A percentile compares a stretch with the other conserved stretches of the same genome.
These are phyloP conservation scores for Leccinum subgranulosum DNA, from an alignment of 768 basidiomycete genomes.

Conservation along the genomic window DNA sequence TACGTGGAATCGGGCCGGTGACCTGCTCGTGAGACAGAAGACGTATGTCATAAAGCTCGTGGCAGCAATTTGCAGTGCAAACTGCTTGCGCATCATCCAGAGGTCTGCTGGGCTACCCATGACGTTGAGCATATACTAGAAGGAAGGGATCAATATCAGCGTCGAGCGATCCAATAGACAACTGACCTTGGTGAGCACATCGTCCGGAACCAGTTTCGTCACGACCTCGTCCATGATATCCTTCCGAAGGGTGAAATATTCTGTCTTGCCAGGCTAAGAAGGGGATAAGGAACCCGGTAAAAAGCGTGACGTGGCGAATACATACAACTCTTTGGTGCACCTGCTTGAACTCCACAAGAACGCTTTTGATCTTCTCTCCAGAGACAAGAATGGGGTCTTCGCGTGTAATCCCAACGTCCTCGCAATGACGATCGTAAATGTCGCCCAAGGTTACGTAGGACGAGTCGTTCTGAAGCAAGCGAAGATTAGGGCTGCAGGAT, in stretches of 20 bases:
- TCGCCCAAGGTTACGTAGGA: conserved; percentile 91
- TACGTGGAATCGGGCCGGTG: conserved; percentile 81
- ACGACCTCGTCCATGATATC: conserved; percentile 88
- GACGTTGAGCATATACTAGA: conserved; percentile 84
- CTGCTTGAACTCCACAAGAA: conserved; percentile 58
- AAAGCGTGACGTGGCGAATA: neutral
- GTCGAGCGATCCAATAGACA: neutral
- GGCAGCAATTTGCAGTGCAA: conserved; percentile 84
- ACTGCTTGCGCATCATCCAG: conserved; percentile 98
- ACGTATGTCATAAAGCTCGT: conserved; percentile 91
- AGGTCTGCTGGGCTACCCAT: conserved; percentile 83
- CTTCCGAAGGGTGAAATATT: conserved; percentile 70
- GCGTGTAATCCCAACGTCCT: conserved; percentile 65
- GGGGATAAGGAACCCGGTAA: neutral
- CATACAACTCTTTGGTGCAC: conserved; percentile 40
- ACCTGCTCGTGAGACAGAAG: conserved; percentile 78
- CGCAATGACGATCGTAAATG: conserved; percentile 89
- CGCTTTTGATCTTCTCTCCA: conserved; percentile 78
- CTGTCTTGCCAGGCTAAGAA: conserved; percentile 53
- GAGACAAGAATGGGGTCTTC: conserved; percentile 88
- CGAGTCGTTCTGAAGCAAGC: conserved; percentile 86
- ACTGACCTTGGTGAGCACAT: conserved; percentile 74
- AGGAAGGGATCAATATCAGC: neutral
- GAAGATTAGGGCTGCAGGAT: conserved; percentile 77
- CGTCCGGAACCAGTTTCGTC: conserved; percentile 86